Evolutionary conservation across 768 basidiomycete genomes (phyloP).

Genomic region (Termitomyces sp.): DNA sequence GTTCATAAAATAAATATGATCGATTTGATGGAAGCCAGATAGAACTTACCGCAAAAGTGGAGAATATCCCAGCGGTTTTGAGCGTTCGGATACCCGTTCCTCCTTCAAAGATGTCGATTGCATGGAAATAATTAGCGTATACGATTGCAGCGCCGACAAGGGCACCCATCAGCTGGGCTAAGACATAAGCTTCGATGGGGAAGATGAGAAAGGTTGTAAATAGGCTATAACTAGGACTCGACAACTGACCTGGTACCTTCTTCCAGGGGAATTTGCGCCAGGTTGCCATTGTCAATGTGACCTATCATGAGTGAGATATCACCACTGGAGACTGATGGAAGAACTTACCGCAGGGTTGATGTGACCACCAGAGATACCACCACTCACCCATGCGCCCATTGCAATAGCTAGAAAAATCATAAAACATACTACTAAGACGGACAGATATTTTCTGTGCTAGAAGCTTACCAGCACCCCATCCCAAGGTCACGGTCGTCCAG

Average conservation of each 20-base stretch:
- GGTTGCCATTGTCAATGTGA: slow-evolving; percentile 58
- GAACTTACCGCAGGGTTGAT: slow-evolving; percentile 28
- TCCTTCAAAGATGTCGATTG: slow-evolving; percentile 59
- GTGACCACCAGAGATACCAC: slow-evolving; percentile 46
- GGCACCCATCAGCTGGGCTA: slow-evolving; percentile 59
- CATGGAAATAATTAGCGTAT: slow-evolving; percentile 65
- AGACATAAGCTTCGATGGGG: slow-evolving; percentile 34
- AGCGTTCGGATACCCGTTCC: slow-evolving; percentile 47
- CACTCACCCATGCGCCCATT: slow-evolving; percentile 42
- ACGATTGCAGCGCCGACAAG: slow-evolving; percentile 50
- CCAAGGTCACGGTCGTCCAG: slow-evolving; percentile 36
- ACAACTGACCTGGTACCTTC: slow-evolving; percentile 48
- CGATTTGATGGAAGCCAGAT: background rate
- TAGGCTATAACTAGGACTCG: too few relatives aligned
- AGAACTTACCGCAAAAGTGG: slow-evolving; percentile 50
- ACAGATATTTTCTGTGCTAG: background rate
- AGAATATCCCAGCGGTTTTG: slow-evolving; percentile 49
- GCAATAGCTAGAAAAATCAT: slow-evolving; percentile 30
- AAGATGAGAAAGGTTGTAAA: background rate
- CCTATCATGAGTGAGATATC: slow-evolving; percentile 22
- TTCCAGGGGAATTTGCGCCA: slow-evolving; percentile 65
- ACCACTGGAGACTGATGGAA: background rate
- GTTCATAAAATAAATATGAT: background rate
- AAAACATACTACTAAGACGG: background rate
- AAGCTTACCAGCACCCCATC: slow-evolving; percentile 34